Percentiles rank a stretch among this genome's conserved stretches.
These are phyloP conservation scores for Xylaria telfairii DNA, from an alignment of 495 filamentous ascomycete genomes.

Conservation along the genomic window DNA sequence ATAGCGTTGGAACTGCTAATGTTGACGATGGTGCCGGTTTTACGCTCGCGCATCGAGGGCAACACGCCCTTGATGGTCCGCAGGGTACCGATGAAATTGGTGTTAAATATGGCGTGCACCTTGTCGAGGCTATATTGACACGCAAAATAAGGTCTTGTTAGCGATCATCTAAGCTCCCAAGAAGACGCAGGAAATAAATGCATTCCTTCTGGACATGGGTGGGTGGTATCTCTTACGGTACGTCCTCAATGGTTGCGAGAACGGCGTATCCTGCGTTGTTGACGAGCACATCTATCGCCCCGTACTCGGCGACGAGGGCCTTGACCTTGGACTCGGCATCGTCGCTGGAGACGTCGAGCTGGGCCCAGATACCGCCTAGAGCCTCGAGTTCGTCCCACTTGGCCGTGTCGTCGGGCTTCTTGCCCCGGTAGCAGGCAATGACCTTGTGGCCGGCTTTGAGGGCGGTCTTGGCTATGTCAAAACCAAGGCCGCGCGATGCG, in stretches of 20 bases:
- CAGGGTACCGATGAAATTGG: slow-evolving; percentile 55
- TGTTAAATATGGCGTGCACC: slow-evolving; percentile 44
- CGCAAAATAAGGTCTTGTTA: neutral
- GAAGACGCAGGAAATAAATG: neutral
- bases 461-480: slow-evolving; percentile 40
- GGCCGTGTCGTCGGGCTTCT: slow-evolving; percentile 37
- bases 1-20: slow-evolving; percentile 44
- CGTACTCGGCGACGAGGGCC: slow-evolving; percentile 42
- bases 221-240: slow-evolving; percentile 30
- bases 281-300: slow-evolving; percentile 55
- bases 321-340: slow-evolving; percentile 41
- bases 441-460: slow-evolving; percentile 50
- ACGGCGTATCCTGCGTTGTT: slow-evolving; percentile 58
- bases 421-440: slow-evolving; percentile 44
- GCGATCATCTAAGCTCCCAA: neutral
- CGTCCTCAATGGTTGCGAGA: slow-evolving; percentile 53
- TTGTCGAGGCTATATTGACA: slow-evolving; percentile 35
- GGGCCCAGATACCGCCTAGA: slow-evolving; percentile 45
- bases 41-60: slow-evolving; percentile 53
- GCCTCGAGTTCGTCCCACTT: slow-evolving; percentile 41
- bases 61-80: slow-evolving; percentile 53
- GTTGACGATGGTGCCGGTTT: slow-evolving; percentile 50
- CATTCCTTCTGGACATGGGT: too few relatives aligned
- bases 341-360: slow-evolving; percentile 46
- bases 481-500: slow-evolving; percentile 51